A percentile compares a stretch with the other conserved stretches of the same genome.
Conservation (phyloP, 768 basidiomycete species). For the Mycena rosella region DNA sequence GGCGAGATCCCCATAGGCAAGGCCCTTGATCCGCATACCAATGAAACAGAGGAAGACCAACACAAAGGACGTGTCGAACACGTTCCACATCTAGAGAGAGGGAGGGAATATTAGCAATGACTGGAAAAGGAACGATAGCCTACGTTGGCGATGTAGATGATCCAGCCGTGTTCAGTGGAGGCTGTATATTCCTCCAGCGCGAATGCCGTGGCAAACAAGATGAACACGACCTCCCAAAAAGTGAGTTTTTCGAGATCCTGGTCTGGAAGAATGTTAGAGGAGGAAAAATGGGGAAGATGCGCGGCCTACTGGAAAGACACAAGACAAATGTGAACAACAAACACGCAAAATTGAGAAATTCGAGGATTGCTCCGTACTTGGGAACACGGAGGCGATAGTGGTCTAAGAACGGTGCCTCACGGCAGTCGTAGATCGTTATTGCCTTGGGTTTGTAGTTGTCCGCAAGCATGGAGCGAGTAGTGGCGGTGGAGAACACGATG, state of each 20-base stretch:
- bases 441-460: constrained; percentile 90
- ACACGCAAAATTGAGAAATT: constrained; percentile 81
- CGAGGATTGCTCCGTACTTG: constrained; percentile 76
- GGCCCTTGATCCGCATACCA: constrained; percentile 72
- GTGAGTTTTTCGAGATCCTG: constrained; percentile 66
- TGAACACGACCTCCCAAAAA: constrained; percentile 78
- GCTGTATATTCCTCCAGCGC: constrained; percentile 61
- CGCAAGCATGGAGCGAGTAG: constrained; percentile 81
- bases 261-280: constrained; percentile 53
- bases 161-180: constrained; percentile 18
- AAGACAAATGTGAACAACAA: constrained; percentile 79
- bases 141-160: constrained; percentile 90
- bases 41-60: constrained; percentile 78
- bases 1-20: constrained; percentile 62
- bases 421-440: constrained; percentile 79
- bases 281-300: not conserved
- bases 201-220: constrained; percentile 83
- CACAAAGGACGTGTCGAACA: constrained; percentile 84
- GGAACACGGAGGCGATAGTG: constrained; percentile 71
- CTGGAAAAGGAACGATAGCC: constrained; percentile 24
- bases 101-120: constrained; percentile 12
- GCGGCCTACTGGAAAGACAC: constrained; percentile 76
- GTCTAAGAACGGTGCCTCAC: constrained; percentile 79
- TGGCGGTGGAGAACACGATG: constrained; percentile 73
- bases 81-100: constrained; percentile 97